phyloP scores from a whole-genome alignment of 2,329 filamentous ascomycete species.

The Furcasterigmium sp. region DNA sequence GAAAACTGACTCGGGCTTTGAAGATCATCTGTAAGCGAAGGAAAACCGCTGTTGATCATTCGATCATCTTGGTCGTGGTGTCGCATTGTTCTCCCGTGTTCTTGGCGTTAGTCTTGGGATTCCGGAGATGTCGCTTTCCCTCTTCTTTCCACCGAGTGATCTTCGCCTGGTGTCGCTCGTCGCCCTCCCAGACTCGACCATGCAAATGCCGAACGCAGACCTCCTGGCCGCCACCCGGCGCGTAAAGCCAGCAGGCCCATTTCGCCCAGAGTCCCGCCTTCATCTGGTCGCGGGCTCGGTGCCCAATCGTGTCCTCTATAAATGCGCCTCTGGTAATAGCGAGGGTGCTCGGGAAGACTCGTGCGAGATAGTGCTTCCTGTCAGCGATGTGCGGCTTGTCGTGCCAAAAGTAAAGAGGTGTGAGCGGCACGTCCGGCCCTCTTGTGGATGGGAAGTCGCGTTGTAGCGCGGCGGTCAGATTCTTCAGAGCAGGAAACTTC shows the following conservation, averaged over 20 bases:
- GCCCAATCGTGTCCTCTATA: conserved; percentile 52
- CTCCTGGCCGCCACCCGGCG: conserved; percentile 37
- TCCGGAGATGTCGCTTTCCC: background rate
- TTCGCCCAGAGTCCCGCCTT: conserved; percentile 44
- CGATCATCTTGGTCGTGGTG: too few relatives aligned
- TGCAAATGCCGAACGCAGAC: conserved; percentile 45
- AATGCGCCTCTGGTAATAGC: conserved; percentile 47
- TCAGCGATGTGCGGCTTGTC: conserved; percentile 51
- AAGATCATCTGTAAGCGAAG: too few relatives aligned
- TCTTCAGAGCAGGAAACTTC: conserved; percentile 33
- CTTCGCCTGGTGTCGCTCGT: conserved; percentile 21
- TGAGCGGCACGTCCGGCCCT: conserved; percentile 35
- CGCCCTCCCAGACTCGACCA: conserved; percentile 44
- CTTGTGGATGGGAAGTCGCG: conserved; percentile 24
- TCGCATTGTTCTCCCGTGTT: too few relatives aligned
- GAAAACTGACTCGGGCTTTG: too few relatives aligned
- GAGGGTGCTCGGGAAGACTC: conserved; percentile 43
- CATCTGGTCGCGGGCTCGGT: conserved; percentile 50
- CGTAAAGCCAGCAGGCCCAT: conserved; percentile 53
- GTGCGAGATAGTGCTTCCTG: conserved; percentile 40
- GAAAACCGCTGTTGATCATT: too few relatives aligned
- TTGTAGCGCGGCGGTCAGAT: conserved; percentile 35
- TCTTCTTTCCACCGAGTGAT: conserved; percentile 3
- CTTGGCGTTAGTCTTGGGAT: too few relatives aligned
- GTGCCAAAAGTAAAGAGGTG: conserved; percentile 54